Evolutionary conservation across 306 rosid genomes (phyloP), one percentile per base, ranked within the genome.

Genomic region (Vigna radiata): DNA sequence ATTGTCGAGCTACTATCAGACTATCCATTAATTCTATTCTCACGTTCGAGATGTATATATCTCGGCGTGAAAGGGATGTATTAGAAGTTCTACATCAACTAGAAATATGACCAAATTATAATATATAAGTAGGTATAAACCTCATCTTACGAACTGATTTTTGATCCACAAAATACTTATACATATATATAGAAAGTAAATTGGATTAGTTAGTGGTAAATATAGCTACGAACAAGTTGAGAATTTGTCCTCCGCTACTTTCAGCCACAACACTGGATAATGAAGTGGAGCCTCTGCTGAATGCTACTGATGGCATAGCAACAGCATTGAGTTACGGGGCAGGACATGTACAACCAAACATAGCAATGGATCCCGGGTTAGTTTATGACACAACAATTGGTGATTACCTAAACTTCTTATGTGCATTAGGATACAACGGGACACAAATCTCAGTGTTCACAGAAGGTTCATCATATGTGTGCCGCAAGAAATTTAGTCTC

Each of bases 291-390:
- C 86, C 86, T 15, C 56, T 94, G 18, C 85, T 87, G 64, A 89
- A 92, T 81, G 91, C 96, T 17, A 83, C 93, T 3, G 2, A 78
- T 68, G 4, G 15, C 59, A 63, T 56, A 50, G 90, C 98, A 64
- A 85, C 96, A 4, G 92, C 98, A 56, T 94, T 94, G 62, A 89
- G 87, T 70, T 94, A 89, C 19, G 98, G 98, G 7, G 89, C 96
- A 23, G 98, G 98, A 64, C 98, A 94, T 49, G 72, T 92, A 70
- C 72, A 56, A 6, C 96, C 98, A 58, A 92, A 90, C 83, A 75
- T 41, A 16, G 98, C 96, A 58, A 79, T 83, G 88, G 95, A 94
- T 87, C 98, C 97, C 0, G 97, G 98, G 41, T 88, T 94, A 75
- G 92, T 94, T 68, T 94, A 90, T 33, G 98, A 94, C 85, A 70